Evolutionary conservation across 148 eudicot species (phyloP).

Genomic region (Persicaria maculosa): DNA sequence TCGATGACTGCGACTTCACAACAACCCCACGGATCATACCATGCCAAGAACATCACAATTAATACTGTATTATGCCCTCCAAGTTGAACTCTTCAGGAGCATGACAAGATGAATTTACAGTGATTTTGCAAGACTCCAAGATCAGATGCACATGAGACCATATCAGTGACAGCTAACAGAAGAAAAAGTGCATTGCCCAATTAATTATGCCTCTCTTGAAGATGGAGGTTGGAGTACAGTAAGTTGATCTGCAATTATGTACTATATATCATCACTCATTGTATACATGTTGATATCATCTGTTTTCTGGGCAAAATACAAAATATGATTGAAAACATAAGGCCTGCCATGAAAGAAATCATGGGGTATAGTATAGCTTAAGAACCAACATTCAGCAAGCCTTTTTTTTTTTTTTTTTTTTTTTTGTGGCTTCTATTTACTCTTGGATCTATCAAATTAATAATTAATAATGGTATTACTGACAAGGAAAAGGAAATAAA

Average conservation of each 20-base stretch:
- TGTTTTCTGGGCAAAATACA: not conserved
- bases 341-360: slow-evolving; percentile 4
- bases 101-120: too few relatives aligned
- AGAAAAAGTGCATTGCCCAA: not conserved
- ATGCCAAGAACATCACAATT: not conserved
- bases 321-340: not conserved
- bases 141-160: too few relatives aligned
- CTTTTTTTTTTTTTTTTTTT: not conserved
- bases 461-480: too few relatives aligned
- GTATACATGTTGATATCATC: too few relatives aligned
- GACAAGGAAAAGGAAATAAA: too few relatives aligned
- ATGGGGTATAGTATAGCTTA: not conserved
- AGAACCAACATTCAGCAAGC: not conserved
- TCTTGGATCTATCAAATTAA: too few relatives aligned
- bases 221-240: not conserved
- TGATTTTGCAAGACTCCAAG: too few relatives aligned
- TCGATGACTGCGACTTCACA: slow-evolving; percentile 2
- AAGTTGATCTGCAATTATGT: not conserved
- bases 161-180: not conserved
- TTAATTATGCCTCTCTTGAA: not conserved
- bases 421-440: too few relatives aligned
- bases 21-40: slow-evolving; percentile 7
- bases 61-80: not conserved
- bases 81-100: too few relatives aligned
- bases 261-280: too few relatives aligned